Percentiles rank a stretch among this genome's conserved stretches.
These are phyloP conservation scores for Euphrasia arctica DNA, from an alignment of 305 asterid genomes.

Conservation along the genomic window DNA sequence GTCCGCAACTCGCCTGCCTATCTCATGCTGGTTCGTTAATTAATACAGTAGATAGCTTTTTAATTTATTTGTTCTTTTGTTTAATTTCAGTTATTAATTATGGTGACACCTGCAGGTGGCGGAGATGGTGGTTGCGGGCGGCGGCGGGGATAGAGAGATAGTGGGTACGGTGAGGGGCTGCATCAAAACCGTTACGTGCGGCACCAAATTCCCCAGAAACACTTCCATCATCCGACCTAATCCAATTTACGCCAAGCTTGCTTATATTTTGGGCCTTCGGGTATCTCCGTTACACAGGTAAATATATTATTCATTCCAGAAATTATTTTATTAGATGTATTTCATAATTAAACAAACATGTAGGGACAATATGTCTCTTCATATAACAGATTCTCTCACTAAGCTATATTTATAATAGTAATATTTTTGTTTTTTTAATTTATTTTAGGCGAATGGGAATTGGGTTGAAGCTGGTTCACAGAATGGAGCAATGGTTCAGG, in stretches of 20 bases:
- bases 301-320: too few relatives aligned
- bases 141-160: slow-evolving; percentile 43
- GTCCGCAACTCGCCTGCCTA: slow-evolving; percentile 71
- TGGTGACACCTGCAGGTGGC: slow-evolving; percentile 50
- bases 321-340: too few relatives aligned
- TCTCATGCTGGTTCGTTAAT: slow-evolving; percentile 60
- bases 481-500: slow-evolving; percentile 61
- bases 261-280: slow-evolving; percentile 71
- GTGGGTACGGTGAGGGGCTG: slow-evolving; percentile 83
- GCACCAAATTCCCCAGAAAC: slow-evolving; percentile 37
- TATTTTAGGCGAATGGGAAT: slow-evolving; percentile 66
- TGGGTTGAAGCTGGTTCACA: slow-evolving; percentile 53
- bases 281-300: not conserved
- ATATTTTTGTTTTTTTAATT: not conserved
- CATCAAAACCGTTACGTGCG: slow-evolving; percentile 70
- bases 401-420: too few relatives aligned
- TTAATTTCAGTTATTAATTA: not conserved
- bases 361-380: not conserved
- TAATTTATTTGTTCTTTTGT: not conserved
- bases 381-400: too few relatives aligned
- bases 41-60: not conserved
- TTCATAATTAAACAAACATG: not conserved
- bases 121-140: slow-evolving; percentile 48
- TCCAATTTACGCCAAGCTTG: slow-evolving; percentile 57
- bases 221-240: slow-evolving; percentile 17